Conservation (phyloP, 108 stramenopile species). For the Aureococcus anophagefferens region DNA sequence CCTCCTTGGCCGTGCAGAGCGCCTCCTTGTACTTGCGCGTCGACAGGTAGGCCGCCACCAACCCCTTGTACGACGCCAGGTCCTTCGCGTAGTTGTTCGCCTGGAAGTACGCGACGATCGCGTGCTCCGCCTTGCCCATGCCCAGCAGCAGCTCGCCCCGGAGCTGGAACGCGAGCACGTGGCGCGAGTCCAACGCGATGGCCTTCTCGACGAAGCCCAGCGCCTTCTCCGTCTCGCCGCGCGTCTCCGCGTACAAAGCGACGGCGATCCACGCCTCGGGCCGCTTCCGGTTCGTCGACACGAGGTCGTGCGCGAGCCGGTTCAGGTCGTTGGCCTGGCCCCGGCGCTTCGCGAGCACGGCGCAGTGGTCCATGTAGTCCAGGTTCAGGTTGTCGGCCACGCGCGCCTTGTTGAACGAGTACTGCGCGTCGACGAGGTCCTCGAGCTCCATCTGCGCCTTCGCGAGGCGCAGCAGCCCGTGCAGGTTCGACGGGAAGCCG, state of each 20-base stretch:
- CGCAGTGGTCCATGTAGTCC: background rate
- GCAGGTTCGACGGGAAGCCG: background rate
- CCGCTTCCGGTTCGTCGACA: slow-evolving; percentile 59
- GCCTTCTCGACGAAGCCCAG: slow-evolving; percentile 63
- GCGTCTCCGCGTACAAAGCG: slow-evolving; percentile 35
- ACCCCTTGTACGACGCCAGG: slow-evolving; percentile 60
- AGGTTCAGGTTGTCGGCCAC: background rate
- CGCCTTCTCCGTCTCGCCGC: slow-evolving; percentile 1
- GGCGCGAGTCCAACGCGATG: slow-evolving; percentile 58
- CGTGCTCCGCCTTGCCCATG: slow-evolving; percentile 61
- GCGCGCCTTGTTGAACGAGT: background rate
- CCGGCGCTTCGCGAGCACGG: background rate
- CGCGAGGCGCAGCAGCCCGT: background rate
- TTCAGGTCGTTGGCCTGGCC: slow-evolving; percentile 21
- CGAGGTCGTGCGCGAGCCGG: slow-evolving; percentile 47
- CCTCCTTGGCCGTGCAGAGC: slow-evolving; percentile 65
- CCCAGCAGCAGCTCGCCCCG: slow-evolving; percentile 59
- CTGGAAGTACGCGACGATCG: slow-evolving; percentile 60
- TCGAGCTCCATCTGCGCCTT: background rate
- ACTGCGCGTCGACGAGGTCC: background rate
- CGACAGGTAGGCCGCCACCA: slow-evolving; percentile 65
- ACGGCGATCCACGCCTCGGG: slow-evolving; percentile 66
- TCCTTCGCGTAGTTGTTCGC: slow-evolving; percentile 61
- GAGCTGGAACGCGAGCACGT: slow-evolving; percentile 60
- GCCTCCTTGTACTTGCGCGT: slow-evolving; percentile 63